Percentiles rank a stretch among this genome's conserved stretches.
Evolutionary conservation across 371 early-diverging fungal species (phyloP).

Genomic region (Circinella minor): DNA sequence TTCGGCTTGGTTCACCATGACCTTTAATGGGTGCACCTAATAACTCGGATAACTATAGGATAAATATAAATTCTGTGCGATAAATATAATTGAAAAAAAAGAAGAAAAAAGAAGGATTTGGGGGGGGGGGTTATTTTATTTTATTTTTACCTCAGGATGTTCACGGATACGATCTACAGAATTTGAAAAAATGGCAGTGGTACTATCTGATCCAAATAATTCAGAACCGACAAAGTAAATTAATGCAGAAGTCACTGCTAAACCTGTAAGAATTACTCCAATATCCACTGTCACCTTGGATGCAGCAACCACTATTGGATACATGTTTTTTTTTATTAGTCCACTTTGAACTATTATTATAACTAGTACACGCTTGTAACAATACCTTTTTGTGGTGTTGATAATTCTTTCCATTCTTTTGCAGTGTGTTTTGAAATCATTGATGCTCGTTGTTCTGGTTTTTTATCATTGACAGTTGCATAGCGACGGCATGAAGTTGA

Average conservation of each 20-base stretch:
- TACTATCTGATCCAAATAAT: conserved; percentile 46
- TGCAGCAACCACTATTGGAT: conserved; percentile 39
- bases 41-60: conserved; percentile 18
- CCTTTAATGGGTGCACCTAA: conserved; percentile 49
- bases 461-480: neutral
- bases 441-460: conserved; percentile 13
- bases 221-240: conserved; percentile 44
- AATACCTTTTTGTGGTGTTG: conserved; percentile 50
- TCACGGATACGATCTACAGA: conserved; percentile 42
- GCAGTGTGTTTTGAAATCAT: conserved; percentile 33
- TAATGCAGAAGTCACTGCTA: conserved; percentile 36
- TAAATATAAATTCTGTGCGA: neutral
- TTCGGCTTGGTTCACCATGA: conserved; percentile 50
- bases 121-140: too few species aligned
- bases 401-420: conserved; percentile 50
- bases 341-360: too few species aligned
- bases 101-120: neutral
- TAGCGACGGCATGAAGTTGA: neutral
- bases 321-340: neutral
- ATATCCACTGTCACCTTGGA: conserved; percentile 47
- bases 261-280: conserved; percentile 42
- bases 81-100: neutral
- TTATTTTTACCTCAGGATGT: conserved; percentile 26
- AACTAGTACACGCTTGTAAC: too few species aligned
- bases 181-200: conserved; percentile 46